Evolutionary conservation across 2,329 filamentous ascomycete species (phyloP), one percentile per base, ranked within the genome.

Genomic region (Paecilomyces dactylethromorphus): DNA sequence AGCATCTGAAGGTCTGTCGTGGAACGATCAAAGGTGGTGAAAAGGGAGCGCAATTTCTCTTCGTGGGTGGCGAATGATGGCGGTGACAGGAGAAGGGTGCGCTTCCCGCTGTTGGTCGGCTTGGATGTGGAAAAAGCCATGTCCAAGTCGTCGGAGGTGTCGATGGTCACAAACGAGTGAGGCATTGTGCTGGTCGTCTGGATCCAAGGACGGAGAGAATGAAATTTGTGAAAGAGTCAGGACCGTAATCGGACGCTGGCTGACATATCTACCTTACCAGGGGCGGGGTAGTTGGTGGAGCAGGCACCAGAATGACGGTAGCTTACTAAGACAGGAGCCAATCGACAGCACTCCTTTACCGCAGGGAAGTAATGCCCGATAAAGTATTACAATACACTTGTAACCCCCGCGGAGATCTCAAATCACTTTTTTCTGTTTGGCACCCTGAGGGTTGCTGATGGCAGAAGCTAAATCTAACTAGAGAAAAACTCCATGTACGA

Each of bases 1-100:
- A 99, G 89, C 94, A 99, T 99, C 76, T 97, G 94, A 56, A 99
- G 82, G 71, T 99, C 94, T 62, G 92, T 93, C 53, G 83, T 80
- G 63, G 82, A 79, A 70, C 91, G 88, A 74, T 94, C 87, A 78
- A 91, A 87, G 59, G 85, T 80, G 60, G 86, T 81, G 68, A 96
- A 84, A 62, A 94, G 81, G 65, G 80, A 79, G 64, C 86, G 84
- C 64, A 97, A 82, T 68, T 86, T 86, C 65, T 91, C 87, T 65
- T 92, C 90, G 75, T 96, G 89, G 58, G 91, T 86, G 65, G 94
- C 88, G 68, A 97, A 84, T 24, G 92, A 96, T 12, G 94, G 92
- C 56, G 94, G 93, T 32, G 93, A 92, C 62, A 97, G 87, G 49
- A 96, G 86, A 62, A 96, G 87, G 32, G 88, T 93, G 74, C 87